These are phyloP conservation scores for Mycena haematopus DNA, from an alignment of 768 basidiomycete genomes.

Conservation along the genomic window DNA sequence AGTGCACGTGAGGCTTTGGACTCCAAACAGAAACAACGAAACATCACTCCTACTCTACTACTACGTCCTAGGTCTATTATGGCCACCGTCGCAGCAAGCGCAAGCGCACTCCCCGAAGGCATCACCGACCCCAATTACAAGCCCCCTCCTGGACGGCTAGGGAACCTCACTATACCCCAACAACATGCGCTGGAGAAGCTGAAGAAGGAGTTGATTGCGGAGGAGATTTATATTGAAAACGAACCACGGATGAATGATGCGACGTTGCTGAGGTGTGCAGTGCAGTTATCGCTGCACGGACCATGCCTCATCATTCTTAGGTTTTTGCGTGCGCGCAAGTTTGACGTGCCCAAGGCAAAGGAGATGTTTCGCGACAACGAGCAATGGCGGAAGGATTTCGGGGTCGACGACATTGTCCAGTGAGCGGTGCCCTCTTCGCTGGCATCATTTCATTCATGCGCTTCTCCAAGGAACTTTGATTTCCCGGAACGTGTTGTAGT, in stretches of 20 bases:
- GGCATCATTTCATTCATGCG: background rate
- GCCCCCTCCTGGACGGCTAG: conserved; percentile 75
- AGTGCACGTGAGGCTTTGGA: too few species aligned
- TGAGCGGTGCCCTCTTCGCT: conserved; percentile 41
- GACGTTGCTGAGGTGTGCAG: conserved; percentile 64
- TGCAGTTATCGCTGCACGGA: background rate
- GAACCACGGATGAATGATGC: conserved; percentile 69
- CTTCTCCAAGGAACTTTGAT: conserved; percentile 70
- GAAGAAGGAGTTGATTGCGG: conserved; percentile 65
- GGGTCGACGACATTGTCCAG: conserved; percentile 76
- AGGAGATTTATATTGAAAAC: conserved; percentile 63
- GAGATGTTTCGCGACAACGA: conserved; percentile 83
- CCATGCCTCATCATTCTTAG: conserved; percentile 43
- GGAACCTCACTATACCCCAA: conserved; percentile 74
- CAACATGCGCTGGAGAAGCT: conserved; percentile 72
- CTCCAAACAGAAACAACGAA: too few species aligned
- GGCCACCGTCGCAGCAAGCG: conserved; percentile 47
- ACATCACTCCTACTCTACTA: too few species aligned
- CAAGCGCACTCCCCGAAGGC: conserved; percentile 61
- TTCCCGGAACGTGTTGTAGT: conserved; percentile 86
- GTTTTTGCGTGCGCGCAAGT: conserved; percentile 93
- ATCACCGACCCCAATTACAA: conserved; percentile 70
- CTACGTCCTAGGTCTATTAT: background rate
- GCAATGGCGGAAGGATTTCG: conserved; percentile 89
- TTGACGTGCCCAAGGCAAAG: conserved; percentile 84